Conservation (phyloP, 768 basidiomycete species). For the Leccinum incarnatum region DNA sequence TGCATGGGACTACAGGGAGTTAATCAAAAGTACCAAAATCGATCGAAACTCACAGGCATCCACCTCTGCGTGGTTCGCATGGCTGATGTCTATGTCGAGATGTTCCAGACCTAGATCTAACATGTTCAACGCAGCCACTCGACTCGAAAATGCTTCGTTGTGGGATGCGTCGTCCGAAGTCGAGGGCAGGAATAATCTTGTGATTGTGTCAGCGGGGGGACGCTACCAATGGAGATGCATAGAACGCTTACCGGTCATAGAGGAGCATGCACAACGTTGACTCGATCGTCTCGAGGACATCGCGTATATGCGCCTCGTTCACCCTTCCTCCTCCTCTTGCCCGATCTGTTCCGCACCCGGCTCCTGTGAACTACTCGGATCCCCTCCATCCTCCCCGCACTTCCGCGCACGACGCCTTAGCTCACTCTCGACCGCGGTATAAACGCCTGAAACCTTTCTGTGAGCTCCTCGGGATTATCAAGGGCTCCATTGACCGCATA, state of each 20-base stretch:
- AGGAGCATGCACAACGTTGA: constrained; percentile 65
- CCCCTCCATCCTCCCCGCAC: constrained; percentile 10
- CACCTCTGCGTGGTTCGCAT: constrained; percentile 45
- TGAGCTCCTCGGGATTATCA: constrained; percentile 50
- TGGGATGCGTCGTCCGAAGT: constrained; percentile 78
- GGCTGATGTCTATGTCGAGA: constrained; percentile 78
- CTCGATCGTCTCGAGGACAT: constrained; percentile 74
- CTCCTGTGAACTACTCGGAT: constrained; percentile 16
- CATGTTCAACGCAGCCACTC: constrained; percentile 89
- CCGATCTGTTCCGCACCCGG: constrained; percentile 5
- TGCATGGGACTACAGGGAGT: too few species aligned
- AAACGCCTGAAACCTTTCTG: constrained; percentile 66
- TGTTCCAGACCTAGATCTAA: constrained; percentile 86
- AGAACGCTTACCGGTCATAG: constrained; percentile 70
- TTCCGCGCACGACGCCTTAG: constrained; percentile 33
- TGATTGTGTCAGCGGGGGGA: not conserved
- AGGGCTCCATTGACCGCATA: constrained; percentile 42
- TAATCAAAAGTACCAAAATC: too few species aligned
- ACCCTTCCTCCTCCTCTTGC: constrained; percentile 33
- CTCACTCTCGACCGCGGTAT: constrained; percentile 63
- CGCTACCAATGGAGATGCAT: constrained; percentile 60
- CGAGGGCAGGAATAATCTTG: constrained; percentile 75
- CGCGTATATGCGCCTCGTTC: constrained; percentile 51
- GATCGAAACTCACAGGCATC: constrained; percentile 30
- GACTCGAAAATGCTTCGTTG: constrained; percentile 84